Percentiles rank a stretch among this genome's conserved stretches.
Conservation (phyloP, 805 yeast species). For the Zygotorulaspora sp. region DNA sequence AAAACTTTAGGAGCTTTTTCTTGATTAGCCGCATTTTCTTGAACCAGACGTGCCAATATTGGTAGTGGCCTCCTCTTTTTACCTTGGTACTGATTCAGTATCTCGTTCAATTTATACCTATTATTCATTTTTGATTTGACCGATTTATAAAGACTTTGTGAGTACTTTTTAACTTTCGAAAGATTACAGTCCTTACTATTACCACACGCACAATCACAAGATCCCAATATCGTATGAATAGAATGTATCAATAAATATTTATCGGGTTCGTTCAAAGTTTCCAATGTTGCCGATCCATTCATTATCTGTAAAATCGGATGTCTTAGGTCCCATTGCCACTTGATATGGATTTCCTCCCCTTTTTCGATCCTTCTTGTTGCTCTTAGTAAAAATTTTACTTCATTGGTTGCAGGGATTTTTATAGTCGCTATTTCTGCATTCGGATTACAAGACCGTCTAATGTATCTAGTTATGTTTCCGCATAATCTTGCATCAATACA, state of each 20-base stretch:
- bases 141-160: constrained; percentile 54
- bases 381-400: constrained; percentile 51
- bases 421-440: constrained; percentile 62
- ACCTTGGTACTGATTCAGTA: constrained; percentile 29
- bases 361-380: constrained; percentile 53
- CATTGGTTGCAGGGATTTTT: constrained; percentile 29
- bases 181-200: constrained; percentile 51
- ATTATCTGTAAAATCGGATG: constrained; percentile 68
- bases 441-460: constrained; percentile 71
- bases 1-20: constrained; percentile 12
- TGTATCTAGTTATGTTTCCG: constrained; percentile 72
- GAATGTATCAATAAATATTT: constrained; percentile 55
- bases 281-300: constrained; percentile 45
- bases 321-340: constrained; percentile 83
- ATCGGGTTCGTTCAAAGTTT: constrained; percentile 48
- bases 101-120: constrained; percentile 37
- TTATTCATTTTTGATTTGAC: constrained; percentile 41
- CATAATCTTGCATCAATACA: constrained; percentile 81
- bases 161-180: constrained; percentile 58
- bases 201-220: constrained; percentile 56
- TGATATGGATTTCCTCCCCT: constrained; percentile 69
- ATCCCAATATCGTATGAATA: constrained; percentile 55
- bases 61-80: constrained; percentile 29
- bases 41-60: constrained; percentile 18
- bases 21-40: constrained; percentile 7